These are phyloP conservation scores for Pterocarpus santalinus DNA, from an alignment of 306 rosid species.

Conservation along the genomic window DNA sequence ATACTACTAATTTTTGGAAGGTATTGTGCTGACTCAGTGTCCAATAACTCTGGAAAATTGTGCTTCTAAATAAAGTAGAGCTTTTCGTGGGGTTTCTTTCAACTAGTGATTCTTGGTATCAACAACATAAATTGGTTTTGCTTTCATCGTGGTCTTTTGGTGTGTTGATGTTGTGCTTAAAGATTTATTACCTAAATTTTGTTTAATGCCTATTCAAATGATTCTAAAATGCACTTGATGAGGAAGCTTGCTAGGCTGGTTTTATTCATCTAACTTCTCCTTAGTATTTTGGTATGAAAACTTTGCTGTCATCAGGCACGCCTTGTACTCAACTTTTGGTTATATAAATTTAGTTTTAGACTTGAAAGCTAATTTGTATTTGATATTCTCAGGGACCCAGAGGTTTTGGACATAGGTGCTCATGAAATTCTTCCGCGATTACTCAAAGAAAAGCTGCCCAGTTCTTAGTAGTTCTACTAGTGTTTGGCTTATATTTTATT, in stretches of 20 bases:
- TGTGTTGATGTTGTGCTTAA: not conserved
- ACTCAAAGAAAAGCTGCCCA: constrained; percentile 57
- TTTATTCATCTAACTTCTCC: not conserved
- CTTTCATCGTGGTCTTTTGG: not conserved
- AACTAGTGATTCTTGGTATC: not conserved
- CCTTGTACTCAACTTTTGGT: not conserved
- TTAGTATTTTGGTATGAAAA: not conserved
- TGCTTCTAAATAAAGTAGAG: not conserved
- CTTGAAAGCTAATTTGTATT: constrained; percentile 35
- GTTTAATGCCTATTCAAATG: not conserved
- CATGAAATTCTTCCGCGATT: constrained; percentile 91
- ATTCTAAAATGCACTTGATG: not conserved
- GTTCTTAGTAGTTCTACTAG: constrained; percentile 44
- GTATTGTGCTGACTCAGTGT: not conserved
- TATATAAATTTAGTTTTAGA: constrained; percentile 6
- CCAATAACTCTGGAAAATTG: not conserved
- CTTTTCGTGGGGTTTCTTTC: not conserved
- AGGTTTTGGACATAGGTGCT: constrained; percentile 72
- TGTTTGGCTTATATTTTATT: constrained; percentile 39
- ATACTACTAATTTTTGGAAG: not conserved
- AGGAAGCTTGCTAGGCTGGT: not conserved
- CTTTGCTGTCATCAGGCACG: not conserved
- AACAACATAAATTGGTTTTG: not conserved
- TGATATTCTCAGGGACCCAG: constrained; percentile 80
- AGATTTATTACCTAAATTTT: not conserved